Conservation (phyloP, 1,284 basidiomycete species). For the Tilletia setariae region DNA sequence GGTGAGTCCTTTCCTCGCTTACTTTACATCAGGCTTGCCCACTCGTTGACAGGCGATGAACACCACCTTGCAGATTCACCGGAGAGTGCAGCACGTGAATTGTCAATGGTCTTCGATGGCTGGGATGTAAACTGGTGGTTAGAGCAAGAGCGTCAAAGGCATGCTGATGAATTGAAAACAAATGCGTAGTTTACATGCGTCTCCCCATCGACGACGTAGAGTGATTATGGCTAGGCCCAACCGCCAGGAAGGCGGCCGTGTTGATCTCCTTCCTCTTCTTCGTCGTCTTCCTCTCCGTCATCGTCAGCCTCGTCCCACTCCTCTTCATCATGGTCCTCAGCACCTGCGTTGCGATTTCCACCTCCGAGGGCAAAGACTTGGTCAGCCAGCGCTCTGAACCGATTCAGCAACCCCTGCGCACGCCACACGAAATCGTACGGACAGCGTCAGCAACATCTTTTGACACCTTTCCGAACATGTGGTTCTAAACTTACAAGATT, state of each 20-base stretch:
- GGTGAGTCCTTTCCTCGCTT: conserved; percentile 20
- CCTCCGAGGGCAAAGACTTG: conserved; percentile 5
- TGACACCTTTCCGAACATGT: background rate
- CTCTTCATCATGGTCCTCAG: conserved; percentile 15
- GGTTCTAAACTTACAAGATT: conserved; percentile 18
- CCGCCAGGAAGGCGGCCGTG: background rate
- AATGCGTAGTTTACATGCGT: background rate
- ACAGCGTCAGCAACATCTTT: background rate
- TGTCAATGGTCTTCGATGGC: conserved; percentile 37
- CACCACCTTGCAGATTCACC: conserved; percentile 24
- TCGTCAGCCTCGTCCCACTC: conserved; percentile 20
- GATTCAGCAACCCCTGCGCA: conserved; percentile 33
- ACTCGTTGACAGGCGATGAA: background rate
- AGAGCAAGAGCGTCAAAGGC: conserved; percentile 17
- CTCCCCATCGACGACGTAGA: background rate
- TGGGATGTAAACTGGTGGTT: conserved; percentile 42
- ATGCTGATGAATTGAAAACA: background rate
- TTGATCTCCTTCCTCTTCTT: conserved; percentile 6
- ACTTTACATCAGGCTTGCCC: background rate
- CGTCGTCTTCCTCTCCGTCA: conserved; percentile 19
- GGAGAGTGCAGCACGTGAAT: conserved; percentile 28
- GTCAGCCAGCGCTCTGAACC: conserved; percentile 33
- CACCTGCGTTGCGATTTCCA: conserved; percentile 6
- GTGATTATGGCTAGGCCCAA: background rate
- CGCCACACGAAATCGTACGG: background rate